A percentile compares a stretch with the other conserved stretches of the same genome.
Evolutionary conservation across 164 flowering plant species (phyloP).

Genomic region (Saururus chinensis): DNA sequence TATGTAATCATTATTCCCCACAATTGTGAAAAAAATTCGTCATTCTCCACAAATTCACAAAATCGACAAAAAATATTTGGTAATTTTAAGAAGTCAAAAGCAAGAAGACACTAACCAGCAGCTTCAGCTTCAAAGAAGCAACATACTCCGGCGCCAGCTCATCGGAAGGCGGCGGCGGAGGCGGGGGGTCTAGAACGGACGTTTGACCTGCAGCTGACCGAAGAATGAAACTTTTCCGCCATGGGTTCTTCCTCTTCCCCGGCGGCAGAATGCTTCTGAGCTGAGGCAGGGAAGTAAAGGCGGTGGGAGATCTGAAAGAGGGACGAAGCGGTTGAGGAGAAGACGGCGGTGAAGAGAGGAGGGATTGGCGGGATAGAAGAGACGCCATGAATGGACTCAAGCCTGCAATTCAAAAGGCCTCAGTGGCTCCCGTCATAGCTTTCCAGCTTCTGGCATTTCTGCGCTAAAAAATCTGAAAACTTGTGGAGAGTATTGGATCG

Average conservation of each 20-base stretch:
- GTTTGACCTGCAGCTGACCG: conserved; percentile 7
- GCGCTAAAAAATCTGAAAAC: too few species aligned
- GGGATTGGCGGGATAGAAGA: conserved; percentile 6
- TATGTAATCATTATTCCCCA: neutral
- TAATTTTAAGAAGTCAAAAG: neutral
- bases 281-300: neutral
- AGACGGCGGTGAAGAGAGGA: conserved; percentile 5
- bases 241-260: conserved; percentile 1
- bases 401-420: too few species aligned
- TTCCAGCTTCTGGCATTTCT: too few species aligned
- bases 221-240: conserved; percentile 9
- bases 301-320: conserved; percentile 2
- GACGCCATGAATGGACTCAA: conserved; percentile 10
- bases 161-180: conserved; percentile 20
- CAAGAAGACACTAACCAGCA: conserved; percentile 30
- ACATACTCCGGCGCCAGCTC: conserved; percentile 16
- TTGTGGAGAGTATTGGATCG: too few species aligned
- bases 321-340: conserved; percentile 3
- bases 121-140: conserved; percentile 52
- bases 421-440: too few species aligned
- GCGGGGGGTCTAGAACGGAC: conserved; percentile 26
- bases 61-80: neutral
- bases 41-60: neutral
- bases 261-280: neutral
- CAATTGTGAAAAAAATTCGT: too few species aligned